These are phyloP conservation scores for Acmispon strigosus DNA, from an alignment of 306 rosid species.

Conservation along the genomic window DNA sequence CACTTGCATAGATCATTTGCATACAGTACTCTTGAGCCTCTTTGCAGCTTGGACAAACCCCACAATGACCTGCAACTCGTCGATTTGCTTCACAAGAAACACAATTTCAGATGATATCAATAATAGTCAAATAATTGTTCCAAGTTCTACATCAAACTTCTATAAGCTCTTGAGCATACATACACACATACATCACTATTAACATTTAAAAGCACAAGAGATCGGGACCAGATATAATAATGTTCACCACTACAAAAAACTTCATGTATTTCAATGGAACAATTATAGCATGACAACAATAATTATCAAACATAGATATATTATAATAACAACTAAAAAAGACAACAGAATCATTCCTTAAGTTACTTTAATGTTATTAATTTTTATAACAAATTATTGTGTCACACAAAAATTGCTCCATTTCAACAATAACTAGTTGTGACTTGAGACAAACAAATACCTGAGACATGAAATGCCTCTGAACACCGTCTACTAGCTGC, in stretches of 20 bases:
- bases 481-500: constrained; percentile 86
- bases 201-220: not conserved
- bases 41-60: constrained; percentile 96
- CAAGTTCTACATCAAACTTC: not conserved
- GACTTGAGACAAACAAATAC: constrained; percentile 25
- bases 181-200: not conserved
- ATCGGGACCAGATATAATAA: too few relatives aligned
- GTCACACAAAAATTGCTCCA: too few relatives aligned
- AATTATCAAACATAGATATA: not conserved
- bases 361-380: not conserved
- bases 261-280: not conserved
- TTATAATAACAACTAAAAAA: not conserved
- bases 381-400: not conserved
- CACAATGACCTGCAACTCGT: constrained; percentile 90
- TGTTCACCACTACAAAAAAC: not conserved
- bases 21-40: constrained; percentile 63
- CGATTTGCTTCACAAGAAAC: constrained; percentile 67
- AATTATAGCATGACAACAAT: not conserved
- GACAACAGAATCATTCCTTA: not conserved
- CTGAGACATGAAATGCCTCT: constrained; percentile 99
- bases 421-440: not conserved
- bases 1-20: constrained; percentile 64
- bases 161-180: not conserved
- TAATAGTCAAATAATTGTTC: not conserved
- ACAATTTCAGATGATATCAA: not conserved